Percentiles rank a stretch among this genome's conserved stretches.
These are phyloP conservation scores for Fonsecaea pedrosoi DNA, from an alignment of 2,329 filamentous ascomycete genomes.

Conservation along the genomic window DNA sequence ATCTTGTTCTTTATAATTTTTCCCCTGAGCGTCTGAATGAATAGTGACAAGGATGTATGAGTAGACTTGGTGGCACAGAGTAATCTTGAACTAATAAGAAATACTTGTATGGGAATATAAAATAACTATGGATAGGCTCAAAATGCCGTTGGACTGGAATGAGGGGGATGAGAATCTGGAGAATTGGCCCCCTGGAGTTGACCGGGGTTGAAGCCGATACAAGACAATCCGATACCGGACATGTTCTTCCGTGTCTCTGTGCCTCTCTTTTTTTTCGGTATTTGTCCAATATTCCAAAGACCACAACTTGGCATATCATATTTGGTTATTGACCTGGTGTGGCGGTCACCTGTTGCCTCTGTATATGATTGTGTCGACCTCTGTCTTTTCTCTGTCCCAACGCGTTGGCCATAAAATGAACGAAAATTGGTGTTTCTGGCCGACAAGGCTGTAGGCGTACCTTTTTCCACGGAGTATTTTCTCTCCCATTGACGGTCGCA, in stretches of 20 bases:
- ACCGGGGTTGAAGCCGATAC: neutral
- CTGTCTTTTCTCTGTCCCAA: neutral
- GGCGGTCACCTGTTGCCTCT: neutral
- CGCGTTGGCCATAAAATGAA: neutral
- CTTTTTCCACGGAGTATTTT: too few relatives aligned
- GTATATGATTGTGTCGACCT: neutral
- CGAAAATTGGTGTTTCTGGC: neutral
- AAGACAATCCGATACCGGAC: slow-evolving; percentile 3
- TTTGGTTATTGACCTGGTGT: neutral
- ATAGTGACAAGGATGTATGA: neutral
- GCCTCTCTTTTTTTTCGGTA: neutral
- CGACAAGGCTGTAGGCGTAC: neutral
- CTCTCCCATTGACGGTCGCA: too few relatives aligned
- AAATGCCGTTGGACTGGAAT: neutral
- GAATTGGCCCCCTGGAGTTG: neutral
- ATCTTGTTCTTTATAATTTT: neutral
- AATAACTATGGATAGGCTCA: neutral
- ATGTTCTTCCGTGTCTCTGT: neutral
- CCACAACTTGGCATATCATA: neutral
- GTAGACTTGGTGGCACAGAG: neutral
- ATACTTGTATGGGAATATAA: neutral
- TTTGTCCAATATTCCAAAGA: neutral
- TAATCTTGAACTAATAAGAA: neutral
- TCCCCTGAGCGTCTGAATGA: neutral
- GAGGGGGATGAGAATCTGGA: neutral